Evolutionary conservation across 2,329 filamentous ascomycete genomes (phyloP).

Genomic region (Chrysosphaeria jannelii): DNA sequence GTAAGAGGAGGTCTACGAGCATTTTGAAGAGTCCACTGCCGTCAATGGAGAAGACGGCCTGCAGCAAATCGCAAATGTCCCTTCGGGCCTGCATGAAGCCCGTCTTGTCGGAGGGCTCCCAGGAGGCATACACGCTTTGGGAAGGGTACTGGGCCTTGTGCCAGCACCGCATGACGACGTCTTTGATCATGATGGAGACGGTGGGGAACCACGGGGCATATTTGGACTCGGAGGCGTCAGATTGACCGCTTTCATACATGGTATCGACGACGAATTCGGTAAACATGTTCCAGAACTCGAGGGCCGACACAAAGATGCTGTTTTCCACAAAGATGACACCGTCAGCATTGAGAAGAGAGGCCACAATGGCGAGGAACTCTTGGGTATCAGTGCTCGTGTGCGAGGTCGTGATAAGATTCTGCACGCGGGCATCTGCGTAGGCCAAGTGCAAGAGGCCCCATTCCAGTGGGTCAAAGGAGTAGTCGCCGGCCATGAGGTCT

Average conservation of each 20-base stretch:
- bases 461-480: slow-evolving; percentile 30
- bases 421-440: slow-evolving; percentile 34
- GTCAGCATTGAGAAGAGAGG: slow-evolving; percentile 30
- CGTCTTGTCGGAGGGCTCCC: slow-evolving; percentile 38
- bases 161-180: slow-evolving; percentile 35
- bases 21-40: slow-evolving; percentile 23
- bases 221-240: slow-evolving; percentile 16
- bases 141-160: slow-evolving; percentile 39
- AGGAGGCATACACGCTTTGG: slow-evolving; percentile 22
- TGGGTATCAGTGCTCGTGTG: slow-evolving; percentile 20
- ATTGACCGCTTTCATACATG: too few species aligned
- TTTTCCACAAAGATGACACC: slow-evolving; percentile 44
- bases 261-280: slow-evolving; percentile 35
- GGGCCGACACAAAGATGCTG: slow-evolving; percentile 37
- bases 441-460: slow-evolving; percentile 37
- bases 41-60: slow-evolving; percentile 34
- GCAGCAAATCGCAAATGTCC: slow-evolving; percentile 51
- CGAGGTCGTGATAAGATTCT: slow-evolving; percentile 26
- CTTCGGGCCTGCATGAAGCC: slow-evolving; percentile 44
- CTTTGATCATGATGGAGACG: slow-evolving; percentile 27
- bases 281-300: slow-evolving; percentile 60
- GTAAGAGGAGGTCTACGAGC: slow-evolving; percentile 23
- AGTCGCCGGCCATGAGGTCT: slow-evolving; percentile 24
- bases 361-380: slow-evolving; percentile 25
- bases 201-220: slow-evolving; percentile 20